These are phyloP conservation scores for Mycosphaerella sp. DNA, from an alignment of 2,329 filamentous ascomycete genomes.

Conservation along the genomic window DNA sequence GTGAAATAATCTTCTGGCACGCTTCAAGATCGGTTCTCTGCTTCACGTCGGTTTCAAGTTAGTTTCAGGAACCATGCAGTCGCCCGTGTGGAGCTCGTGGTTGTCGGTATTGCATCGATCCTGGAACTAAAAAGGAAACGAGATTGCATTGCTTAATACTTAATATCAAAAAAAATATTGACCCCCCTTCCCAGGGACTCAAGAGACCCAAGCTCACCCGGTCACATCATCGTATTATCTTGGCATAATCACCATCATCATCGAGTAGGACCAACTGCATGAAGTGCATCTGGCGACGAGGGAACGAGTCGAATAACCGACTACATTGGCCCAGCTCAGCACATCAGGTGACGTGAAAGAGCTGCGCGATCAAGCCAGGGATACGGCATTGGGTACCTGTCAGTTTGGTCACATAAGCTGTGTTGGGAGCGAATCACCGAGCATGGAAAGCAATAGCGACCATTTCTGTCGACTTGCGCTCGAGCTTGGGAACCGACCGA, in stretches of 20 bases:
- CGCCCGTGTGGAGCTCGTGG: slow-evolving; percentile 5
- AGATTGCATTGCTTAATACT: not conserved
- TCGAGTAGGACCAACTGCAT: not conserved
- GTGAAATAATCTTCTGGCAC: not conserved
- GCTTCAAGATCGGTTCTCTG: slow-evolving; percentile 8
- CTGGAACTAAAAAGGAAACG: not conserved
- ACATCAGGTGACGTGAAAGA: slow-evolving; percentile 2
- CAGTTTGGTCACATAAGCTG: not conserved
- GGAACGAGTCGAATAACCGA: too few relatives aligned
- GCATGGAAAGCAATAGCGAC: not conserved
- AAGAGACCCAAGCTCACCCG: not conserved
- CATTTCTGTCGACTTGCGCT: slow-evolving; percentile 4
- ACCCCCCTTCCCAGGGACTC: too few relatives aligned
- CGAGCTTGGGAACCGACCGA: slow-evolving; percentile 5
- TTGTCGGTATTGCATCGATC: slow-evolving; percentile 3
- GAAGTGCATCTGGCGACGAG: too few relatives aligned
- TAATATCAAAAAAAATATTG: slow-evolving; percentile 2
- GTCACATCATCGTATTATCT: not conserved
- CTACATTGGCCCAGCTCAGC: not conserved
- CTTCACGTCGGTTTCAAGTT: slow-evolving; percentile 13
- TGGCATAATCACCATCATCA: not conserved
- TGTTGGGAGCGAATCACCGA: not conserved
- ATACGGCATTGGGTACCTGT: slow-evolving; percentile 7
- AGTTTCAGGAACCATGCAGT: not conserved
- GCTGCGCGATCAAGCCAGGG: slow-evolving; percentile 4